Evolutionary conservation across 2,329 filamentous ascomycete species (phyloP), one percentile per base, ranked within the genome.

Genomic region (Plectosphaerella plurivora): DNA sequence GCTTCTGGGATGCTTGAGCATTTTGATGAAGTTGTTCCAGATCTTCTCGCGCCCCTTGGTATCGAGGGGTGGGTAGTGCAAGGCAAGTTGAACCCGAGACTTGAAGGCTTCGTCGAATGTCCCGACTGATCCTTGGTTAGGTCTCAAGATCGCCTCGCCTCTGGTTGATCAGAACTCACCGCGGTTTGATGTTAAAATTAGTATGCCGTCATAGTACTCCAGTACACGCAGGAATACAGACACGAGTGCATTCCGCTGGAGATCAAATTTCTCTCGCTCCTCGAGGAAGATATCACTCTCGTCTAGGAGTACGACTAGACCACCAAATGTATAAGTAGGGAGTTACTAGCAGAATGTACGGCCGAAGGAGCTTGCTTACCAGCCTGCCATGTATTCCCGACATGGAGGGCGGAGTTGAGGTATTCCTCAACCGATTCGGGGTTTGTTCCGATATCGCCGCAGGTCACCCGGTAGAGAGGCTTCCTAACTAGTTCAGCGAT

Each of bases 201-300:
- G 51, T 16, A 71, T 70, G 9, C 69, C 66, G 4, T 60, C 59
- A 45, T 68, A 69, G 49, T 70, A 70, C 42, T 71, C 68, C 5
- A 71, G 57, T 0, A 64, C 60, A 5, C 69, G 63, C 7, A 71
- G 56, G 37, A 73, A 69, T 0, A 70, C 67, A 2, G 49, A 33
- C 5, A 49, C 47, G n/a, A 42, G 35, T 37, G 88, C 87, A 60
- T 96, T 95, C 52, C 90, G 86, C 64, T 92, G 87, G 45, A 95
- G 86, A 60, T 95, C 89, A 56, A 89, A 85, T 61, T 90, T 85
- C 45, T 89, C 87, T 2, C 90, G 83, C 67, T 89, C 88, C 73
- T 94, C 89, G 12, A 96, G 74, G 71, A 92, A 91, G 5, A 91
- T 87, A 60, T 92, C 89, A 1, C 88, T 89, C 70, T 96, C 91